phyloP scores from a whole-genome alignment of 257 asterid genomes.

The Vinca minor region DNA sequence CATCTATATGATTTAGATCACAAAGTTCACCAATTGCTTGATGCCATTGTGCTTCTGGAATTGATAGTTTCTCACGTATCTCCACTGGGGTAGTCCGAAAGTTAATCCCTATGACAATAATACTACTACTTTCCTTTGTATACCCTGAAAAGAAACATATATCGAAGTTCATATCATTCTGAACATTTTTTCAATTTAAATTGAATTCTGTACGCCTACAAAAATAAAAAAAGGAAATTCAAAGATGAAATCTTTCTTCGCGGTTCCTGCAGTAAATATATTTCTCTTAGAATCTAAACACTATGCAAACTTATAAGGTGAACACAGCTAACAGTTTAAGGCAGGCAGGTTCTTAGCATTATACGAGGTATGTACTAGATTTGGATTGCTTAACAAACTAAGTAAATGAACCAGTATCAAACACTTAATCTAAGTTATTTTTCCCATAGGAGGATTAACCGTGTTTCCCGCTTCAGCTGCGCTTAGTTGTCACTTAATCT shows the following conservation, averaged over 20 bases:
- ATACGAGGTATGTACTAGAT: not conserved
- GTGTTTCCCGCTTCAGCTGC: too few species aligned
- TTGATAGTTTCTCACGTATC: conserved; percentile 78
- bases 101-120: conserved; percentile 74
- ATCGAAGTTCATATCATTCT: not conserved
- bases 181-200: too few species aligned
- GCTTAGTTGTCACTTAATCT: too few species aligned
- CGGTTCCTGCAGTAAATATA: not conserved
- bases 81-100: conserved; percentile 72
- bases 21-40: conserved; percentile 68
- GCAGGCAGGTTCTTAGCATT: not conserved
- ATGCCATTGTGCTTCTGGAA: conserved; percentile 90
- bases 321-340: not conserved
- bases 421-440: too few species aligned
- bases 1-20: conserved; percentile 72
- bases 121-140: conserved; percentile 67
- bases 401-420: too few species aligned
- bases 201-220: too few species aligned
- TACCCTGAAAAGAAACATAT: conserved; percentile 48
- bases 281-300: not conserved
- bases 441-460: too few species aligned
- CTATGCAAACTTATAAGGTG: not conserved
- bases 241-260: too few species aligned
- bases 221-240: too few species aligned
- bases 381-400: too few species aligned